Evolutionary conservation across 163 green algal species (phyloP).

Genomic region (Chloromonas sp.): DNA sequence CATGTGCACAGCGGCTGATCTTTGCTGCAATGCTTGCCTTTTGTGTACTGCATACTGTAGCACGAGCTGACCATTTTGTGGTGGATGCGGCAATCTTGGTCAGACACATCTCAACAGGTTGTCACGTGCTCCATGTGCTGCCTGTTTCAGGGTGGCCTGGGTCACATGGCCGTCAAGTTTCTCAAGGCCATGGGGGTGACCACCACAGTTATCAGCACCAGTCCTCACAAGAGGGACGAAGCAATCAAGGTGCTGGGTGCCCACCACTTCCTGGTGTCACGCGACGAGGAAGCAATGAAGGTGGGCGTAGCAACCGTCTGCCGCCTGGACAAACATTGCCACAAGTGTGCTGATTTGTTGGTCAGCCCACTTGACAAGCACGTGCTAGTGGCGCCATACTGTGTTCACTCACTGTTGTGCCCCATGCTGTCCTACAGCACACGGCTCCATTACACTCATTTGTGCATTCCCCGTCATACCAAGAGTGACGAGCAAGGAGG

Average conservation of each 20-base stretch:
- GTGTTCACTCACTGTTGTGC: too few species aligned
- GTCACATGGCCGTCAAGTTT: slow-evolving; percentile 29
- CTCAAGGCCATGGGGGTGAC: slow-evolving; percentile 18
- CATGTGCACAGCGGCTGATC: slow-evolving; percentile 1
- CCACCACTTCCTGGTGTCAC: slow-evolving; percentile 55
- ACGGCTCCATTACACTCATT: too few species aligned
- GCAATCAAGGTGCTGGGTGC: slow-evolving; percentile 28
- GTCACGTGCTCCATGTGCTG: not conserved
- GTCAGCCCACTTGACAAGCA: too few species aligned
- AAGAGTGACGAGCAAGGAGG: too few species aligned
- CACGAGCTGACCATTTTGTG: not conserved
- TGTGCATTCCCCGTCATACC: too few species aligned
- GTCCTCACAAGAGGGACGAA: slow-evolving; percentile 27
- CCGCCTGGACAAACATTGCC: too few species aligned
- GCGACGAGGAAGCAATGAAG: slow-evolving; percentile 42
- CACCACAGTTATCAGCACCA: slow-evolving; percentile 28
- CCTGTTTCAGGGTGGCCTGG: slow-evolving; percentile 21
- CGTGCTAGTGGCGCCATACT: too few species aligned
- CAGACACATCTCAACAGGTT: not conserved
- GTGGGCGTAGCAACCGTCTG: not conserved
- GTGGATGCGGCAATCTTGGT: not conserved
- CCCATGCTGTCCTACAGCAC: too few species aligned
- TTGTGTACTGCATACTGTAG: not conserved
- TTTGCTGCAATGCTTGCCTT: not conserved
- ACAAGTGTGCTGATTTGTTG: too few species aligned